Conservation (phyloP, 2,329 filamentous ascomycete genomes). For the Dactylonectria estremocensis region DNA sequence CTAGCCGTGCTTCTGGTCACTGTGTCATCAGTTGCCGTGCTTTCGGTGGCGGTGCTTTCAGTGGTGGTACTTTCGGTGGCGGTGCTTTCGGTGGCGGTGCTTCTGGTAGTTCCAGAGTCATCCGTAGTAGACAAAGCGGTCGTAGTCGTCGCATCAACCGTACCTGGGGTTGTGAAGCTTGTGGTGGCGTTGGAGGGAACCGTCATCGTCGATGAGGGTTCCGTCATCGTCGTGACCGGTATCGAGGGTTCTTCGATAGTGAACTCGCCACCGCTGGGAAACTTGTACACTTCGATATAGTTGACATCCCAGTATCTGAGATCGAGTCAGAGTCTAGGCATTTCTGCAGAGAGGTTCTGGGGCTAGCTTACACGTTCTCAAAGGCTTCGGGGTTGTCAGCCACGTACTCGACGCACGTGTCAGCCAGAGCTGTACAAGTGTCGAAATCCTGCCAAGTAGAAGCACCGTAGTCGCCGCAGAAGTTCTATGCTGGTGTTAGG, state of each 20-base stretch:
- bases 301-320: constrained; percentile 67
- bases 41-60: too few relatives aligned
- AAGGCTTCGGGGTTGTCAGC: constrained; percentile 62
- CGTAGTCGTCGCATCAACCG: constrained; percentile 45
- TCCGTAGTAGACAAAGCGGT: constrained; percentile 43
- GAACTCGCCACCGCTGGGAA: neutral
- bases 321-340: constrained; percentile 39
- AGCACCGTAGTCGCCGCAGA: constrained; percentile 84
- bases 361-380: constrained; percentile 52
- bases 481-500: constrained; percentile 62
- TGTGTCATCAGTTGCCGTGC: too few relatives aligned
- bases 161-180: neutral
- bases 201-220: neutral
- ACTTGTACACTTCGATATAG: constrained; percentile 65
- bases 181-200: neutral
- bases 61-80: too few relatives aligned
- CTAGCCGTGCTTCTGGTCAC: too few relatives aligned
- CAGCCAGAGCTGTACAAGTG: constrained; percentile 57
- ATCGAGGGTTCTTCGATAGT: neutral
- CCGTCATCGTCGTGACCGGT: neutral
- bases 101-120: neutral
- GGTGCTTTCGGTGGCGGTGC: too few relatives aligned
- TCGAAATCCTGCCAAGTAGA: constrained; percentile 59
- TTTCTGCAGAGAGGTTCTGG: neutral
- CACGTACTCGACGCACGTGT: constrained; percentile 64